Evolutionary conservation across 2,329 filamentous ascomycete species (phyloP), one percentile per base, ranked within the genome.

Genomic region (Tolypocladium paradoxum): DNA sequence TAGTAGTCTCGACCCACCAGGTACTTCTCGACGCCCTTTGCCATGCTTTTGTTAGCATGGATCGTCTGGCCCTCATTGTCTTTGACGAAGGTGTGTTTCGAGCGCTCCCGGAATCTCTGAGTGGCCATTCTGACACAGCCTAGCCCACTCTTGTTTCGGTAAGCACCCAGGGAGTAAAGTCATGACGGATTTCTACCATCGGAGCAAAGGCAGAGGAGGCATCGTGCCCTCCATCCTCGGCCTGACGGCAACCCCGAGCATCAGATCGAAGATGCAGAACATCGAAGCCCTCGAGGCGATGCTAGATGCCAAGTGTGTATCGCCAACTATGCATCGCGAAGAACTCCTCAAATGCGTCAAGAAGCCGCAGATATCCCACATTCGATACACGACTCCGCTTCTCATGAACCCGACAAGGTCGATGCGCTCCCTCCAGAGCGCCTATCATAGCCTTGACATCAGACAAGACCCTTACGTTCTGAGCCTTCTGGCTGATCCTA

Each of bases 1-100:
- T 95, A n/a, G 79, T 95, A 6, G 76, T 95, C 1, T 90, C 87
- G 0, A 93, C 90, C 0, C 83, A 85, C 55, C 83, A 87, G 55
- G 77, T 95, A 1, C 74, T 95, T 14, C 71, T 81, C 3, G 87
- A 95, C 67, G 88, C 88, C 3, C 73, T 95, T 40, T 73, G 70
- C 1, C 88, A 93, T 68, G 87, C 77, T 0, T 95, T 95, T 64
- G 78, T 95, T 2, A 73, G 65, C 2, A 77, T 95, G 61, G 64
- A 72, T 0, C 73, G 72, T 2, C 68, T 95, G 24, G 76, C 84
- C 6, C 72, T 96, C 5, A 69, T 95, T 18, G 77, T 95, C 0
- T 87, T 95, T 60, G 90, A 96, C 62, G 90, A 96, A 81, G 88
- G 88, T 85, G 64, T 52, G 69, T 24, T 20, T 33, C 43, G 11